Evolutionary conservation across 495 filamentous ascomycete genomes (phyloP), one percentile per base, ranked within the genome.

Genomic region (Xylaria longipes): DNA sequence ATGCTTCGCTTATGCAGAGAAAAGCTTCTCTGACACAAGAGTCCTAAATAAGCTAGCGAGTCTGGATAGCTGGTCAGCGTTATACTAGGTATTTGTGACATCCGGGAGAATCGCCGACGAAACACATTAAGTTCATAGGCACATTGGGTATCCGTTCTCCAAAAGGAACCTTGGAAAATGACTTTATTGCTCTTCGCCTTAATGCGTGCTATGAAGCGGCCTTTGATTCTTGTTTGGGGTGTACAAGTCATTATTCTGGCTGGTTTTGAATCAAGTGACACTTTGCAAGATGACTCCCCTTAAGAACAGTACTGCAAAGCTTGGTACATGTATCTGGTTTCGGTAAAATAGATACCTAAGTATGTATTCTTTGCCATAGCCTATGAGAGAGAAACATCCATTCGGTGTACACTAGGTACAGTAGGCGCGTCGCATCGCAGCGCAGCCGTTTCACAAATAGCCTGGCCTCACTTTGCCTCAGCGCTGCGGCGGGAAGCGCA

Each of bases 381-480:
- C 37, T 15, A 62, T 20, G 41, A 33, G 8, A 22, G 41, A 46
- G 61, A 50, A 66, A 50, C 45, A 12, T 35, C 45, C 20, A 43
- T 39, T 29, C 27, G 20, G 17, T 60, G 56, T 60, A 37, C 11
- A n/a, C 41, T 48, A 11, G 25, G 22, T 9, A 43, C 58, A 43
- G n/a, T 62, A 48, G 29, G 64, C 64, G 64, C 65, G 65, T 67
- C 35, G 65, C 43, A 67, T 67, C 65, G 46, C 48, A 67, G 65
- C 54, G 43, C 48, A 62, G 29, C 54, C 14, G 67, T 69, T 69
- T 69, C 67, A 69, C 52, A 69, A 60, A 61, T 69, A 69, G 67
- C 67, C 67, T 69, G 54, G 54, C 67, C 39, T 69, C 67, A 62
- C 39, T 48, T 69, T 58, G 67, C 67, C 67, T 69, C 67, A 48